Base-by-base conservation (phyloP, 768 basidiomycete genomes). In the Cystofilobasidium macerans region DNA sequence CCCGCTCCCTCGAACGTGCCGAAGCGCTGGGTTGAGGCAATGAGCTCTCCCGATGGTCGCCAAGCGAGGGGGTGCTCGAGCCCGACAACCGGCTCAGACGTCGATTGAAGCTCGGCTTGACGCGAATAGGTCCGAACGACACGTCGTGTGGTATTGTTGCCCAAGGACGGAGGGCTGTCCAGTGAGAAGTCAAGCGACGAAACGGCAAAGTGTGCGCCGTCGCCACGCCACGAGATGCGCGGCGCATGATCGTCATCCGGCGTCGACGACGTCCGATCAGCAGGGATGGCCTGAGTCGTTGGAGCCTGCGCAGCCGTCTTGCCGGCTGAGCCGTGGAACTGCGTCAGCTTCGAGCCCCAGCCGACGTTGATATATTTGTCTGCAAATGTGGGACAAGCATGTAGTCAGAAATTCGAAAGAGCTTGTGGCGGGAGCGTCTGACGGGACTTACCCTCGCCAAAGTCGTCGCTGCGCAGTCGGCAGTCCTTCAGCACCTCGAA, bases 331-430 rank as follows among this genome's bases (percentile, higher is more conserved):
- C 95, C 95, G 71, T 97, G 92, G 74, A 99, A 99, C 72, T 99
- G 95, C 0, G 95, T 98, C 74, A 88, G 82, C 73, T 93, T 94
- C 1, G 88, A 88, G 45, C 95, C 95, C 95, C 95, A 99, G 20
- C 95, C 95, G 67, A 97, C 90, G 71, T 93, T 89, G 72, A 97
- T 90, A 2, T 88, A 89, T 30, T 85, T 83, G 74, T 91, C 91
- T 90, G 71, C 11, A n/a, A 28, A 30, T n/a, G n/a, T n/a, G n/a
- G n/a, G n/a, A n/a, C n/a, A 40, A 32, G 36, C 16, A n/a, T 28
- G 20, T 35, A n/a, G n/a, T n/a, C n/a, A n/a, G n/a, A n/a, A n/a
- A n/a, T n/a, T n/a, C n/a, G n/a, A n/a, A n/a, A n/a, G n/a, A n/a
- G n/a, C n/a, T n/a, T n/a, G n/a, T n/a, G n/a, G n/a, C n/a, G n/a